Conservation (phyloP, 2,329 filamentous ascomycete genomes). For the Phialophora chinensis region DNA sequence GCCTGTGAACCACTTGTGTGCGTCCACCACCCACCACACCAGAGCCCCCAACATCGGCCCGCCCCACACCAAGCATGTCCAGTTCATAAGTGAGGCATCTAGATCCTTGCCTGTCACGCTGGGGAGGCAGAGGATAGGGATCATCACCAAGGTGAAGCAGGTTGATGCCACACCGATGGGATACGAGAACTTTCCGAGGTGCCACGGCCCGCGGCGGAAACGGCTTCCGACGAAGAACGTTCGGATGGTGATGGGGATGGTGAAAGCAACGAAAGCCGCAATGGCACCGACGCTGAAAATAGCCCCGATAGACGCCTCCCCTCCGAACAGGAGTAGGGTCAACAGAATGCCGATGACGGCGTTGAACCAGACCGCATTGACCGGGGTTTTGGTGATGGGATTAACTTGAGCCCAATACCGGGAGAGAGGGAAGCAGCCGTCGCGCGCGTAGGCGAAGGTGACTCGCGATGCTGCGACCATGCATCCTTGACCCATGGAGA, state of each 20-base stretch:
- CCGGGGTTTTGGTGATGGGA: conserved; percentile 65
- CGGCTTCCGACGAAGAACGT: conserved; percentile 62
- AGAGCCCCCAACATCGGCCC: conserved; percentile 43
- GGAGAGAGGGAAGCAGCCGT: conserved; percentile 71
- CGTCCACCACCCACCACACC: conserved; percentile 43
- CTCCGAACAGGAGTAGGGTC: conserved; percentile 69
- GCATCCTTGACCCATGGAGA: conserved; percentile 74
- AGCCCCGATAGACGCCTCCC: conserved; percentile 67
- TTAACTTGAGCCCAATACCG: conserved; percentile 67
- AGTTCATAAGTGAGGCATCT: conserved; percentile 63
- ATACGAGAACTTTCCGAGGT: conserved; percentile 65
- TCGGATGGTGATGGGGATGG: conserved; percentile 52
- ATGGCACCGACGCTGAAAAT: conserved; percentile 74
- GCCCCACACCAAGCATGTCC: conserved; percentile 44
- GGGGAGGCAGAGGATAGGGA: conserved; percentile 72
- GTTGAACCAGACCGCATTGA: conserved; percentile 74
- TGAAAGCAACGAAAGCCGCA: conserved; percentile 64
- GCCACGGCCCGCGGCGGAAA: conserved; percentile 72
- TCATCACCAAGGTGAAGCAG: conserved; percentile 68
- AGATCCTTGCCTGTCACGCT: conserved; percentile 62
- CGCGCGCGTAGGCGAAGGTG: conserved; percentile 74
- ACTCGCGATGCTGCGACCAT: conserved; percentile 71
- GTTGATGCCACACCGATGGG: conserved; percentile 64
- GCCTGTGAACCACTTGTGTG: conserved; percentile 46
- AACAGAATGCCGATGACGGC: conserved; percentile 63